These are phyloP conservation scores for Penicillium soppii DNA, from an alignment of 495 filamentous ascomycete genomes.

Conservation along the genomic window DNA sequence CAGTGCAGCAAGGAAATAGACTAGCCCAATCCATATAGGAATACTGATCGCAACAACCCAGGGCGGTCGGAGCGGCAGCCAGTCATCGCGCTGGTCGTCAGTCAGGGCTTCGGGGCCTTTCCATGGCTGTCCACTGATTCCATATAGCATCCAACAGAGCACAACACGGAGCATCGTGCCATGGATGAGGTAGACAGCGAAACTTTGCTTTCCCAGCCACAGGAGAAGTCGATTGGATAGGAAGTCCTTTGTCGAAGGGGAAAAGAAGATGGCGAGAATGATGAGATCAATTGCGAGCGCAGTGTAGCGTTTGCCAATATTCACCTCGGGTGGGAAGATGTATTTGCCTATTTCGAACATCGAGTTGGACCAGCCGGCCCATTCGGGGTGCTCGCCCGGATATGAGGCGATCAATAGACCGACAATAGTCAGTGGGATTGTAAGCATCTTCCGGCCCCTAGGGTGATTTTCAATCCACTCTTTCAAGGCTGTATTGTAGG, in stretches of 20 bases:
- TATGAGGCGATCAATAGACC: conserved; percentile 63
- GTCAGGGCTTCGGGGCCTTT: conserved; percentile 46
- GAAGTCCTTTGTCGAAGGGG: conserved; percentile 54
- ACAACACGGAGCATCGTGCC: conserved; percentile 64
- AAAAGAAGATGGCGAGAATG: conserved; percentile 59
- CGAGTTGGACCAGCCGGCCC: conserved; percentile 56
- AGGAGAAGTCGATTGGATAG: conserved; percentile 59
- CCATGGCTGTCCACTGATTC: conserved; percentile 51
- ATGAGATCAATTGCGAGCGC: conserved; percentile 60
- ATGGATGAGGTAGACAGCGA: conserved; percentile 70
- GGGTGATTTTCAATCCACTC: conserved; percentile 37
- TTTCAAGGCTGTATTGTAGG: conserved; percentile 17
- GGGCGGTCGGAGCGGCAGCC: conserved; percentile 37
- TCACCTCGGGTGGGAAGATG: conserved; percentile 56
- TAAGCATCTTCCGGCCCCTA: conserved; percentile 58
- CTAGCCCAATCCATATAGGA: conserved; percentile 56
- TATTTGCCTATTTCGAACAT: conserved; percentile 46
- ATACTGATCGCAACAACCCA: conserved; percentile 49
- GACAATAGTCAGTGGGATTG: conserved; percentile 55
- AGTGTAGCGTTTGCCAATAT: conserved; percentile 52
- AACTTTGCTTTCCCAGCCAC: conserved; percentile 68
- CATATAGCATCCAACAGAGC: conserved; percentile 63
- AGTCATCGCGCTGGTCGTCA: conserved; percentile 37
- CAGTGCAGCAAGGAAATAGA: conserved; percentile 56
- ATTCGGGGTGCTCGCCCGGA: conserved; percentile 59